Evolutionary conservation across 2,329 filamentous ascomycete species (phyloP), one percentile per base, ranked within the genome.

Genomic region (Niveomyces coronatus): DNA sequence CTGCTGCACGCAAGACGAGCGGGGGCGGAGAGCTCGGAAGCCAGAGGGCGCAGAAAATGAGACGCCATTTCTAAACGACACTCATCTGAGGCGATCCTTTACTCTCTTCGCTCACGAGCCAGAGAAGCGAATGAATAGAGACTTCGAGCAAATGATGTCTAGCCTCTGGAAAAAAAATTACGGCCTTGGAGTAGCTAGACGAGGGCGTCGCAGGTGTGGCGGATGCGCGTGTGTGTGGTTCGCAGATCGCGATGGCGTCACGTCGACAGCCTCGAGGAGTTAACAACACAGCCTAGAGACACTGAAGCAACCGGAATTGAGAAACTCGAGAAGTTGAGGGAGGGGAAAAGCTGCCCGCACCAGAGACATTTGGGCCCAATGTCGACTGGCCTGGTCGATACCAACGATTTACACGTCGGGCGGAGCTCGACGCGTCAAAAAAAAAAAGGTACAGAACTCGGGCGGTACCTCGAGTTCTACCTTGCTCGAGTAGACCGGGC

Each of bases 11-110:
- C 43, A 9, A 57, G 39, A 28, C 52, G 50, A 39, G 50, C 31
- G 3, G 40, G 35, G 28, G 33, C n/a, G 17, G 45, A 45, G 36
- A 61, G 50, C 49, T 58, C 54, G 26, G 52, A 44, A 39, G 51
- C 50, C 42, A 60, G 45, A 39, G 57, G 56, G 36, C 57, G 56
- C 43, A 61, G 47, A 40, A 58, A 43, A 43, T 49, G 52, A 33
- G 54, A 51, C 44, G 57, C 53, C 58, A 61, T 61, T 49, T 28
- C 18, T 32, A 44, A 28, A 38, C 35, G 41, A 46, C 47, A 44
- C 43, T 52, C 54, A 58, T 58, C 47, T 49, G 51, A 44, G 48
- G 45, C 45, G 40, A 22, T 24, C 20, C 22, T 28, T 30, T 6
- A n/a, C n/a, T n/a, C 27, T n/a, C 11, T 20, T 9, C 9, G 19